Percentiles rank a stretch among this genome's conserved stretches.
phyloP scores from a whole-genome alignment of 2,329 filamentous ascomycete genomes.

The Verticillium isaacii region DNA sequence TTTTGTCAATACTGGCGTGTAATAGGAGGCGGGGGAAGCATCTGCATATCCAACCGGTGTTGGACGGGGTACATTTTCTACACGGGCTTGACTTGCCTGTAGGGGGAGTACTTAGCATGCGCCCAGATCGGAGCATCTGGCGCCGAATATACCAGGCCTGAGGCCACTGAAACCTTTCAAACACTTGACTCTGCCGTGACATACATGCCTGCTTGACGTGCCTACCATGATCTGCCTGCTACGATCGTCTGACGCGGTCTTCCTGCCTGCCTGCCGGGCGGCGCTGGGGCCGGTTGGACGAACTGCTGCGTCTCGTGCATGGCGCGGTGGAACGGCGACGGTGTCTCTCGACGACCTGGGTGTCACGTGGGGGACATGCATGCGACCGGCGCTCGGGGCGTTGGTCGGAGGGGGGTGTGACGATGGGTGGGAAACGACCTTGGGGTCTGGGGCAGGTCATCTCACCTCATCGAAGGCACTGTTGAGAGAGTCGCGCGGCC shows the following conservation, averaged over 20 bases:
- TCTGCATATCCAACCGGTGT: not conserved
- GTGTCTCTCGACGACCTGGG: not conserved
- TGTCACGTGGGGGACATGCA: not conserved
- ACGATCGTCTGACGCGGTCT: no score
- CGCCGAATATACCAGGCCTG: not conserved
- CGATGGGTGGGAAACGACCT: not conserved
- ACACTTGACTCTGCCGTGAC: not conserved
- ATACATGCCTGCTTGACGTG: not conserved
- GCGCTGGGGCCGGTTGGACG: not conserved
- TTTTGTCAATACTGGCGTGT: not conserved
- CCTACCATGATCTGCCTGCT: not conserved
- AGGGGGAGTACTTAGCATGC: not conserved
- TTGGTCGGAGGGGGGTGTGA: no score
- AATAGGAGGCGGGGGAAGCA: not conserved
- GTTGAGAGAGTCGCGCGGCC: not conserved
- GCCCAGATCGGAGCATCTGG: not conserved
- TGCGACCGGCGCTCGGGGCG: not conserved
- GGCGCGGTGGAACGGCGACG: not conserved
- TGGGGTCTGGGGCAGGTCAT: not conserved
- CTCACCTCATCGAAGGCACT: not conserved
- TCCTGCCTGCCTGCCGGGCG: not conserved
- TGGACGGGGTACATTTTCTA: not conserved
- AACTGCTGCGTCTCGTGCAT: not conserved
- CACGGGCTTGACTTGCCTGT: not conserved
- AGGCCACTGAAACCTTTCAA: not conserved